Evolutionary conservation across 1,284 basidiomycete species (phyloP), one percentile per base, ranked within the genome.

Genomic region (Tilletia setariae): DNA sequence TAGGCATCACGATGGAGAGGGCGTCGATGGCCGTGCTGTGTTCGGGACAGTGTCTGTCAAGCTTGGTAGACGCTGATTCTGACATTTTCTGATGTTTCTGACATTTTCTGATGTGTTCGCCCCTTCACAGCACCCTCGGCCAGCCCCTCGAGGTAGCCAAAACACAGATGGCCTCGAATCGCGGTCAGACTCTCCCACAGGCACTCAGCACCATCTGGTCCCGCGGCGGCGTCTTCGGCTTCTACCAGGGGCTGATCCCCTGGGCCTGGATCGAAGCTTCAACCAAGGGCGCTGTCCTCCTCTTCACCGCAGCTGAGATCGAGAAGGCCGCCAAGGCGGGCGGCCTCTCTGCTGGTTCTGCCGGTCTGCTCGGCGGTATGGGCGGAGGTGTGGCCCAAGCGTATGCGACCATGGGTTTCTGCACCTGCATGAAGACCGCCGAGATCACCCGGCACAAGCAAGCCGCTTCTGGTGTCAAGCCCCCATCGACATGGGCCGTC

Each of bases 221-320:
- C 76, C 90, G 96, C 74, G 96, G 96, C 75, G 94, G 95, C 73
- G 84, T 91, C 67, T 83, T 86, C 49, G 96, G 96, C 59, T 94
- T 97, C 86, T 99, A 94, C 85, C 96, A 99, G 85, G 96, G 96
- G 76, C 88, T 99, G 69, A 98, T 98, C 83, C 96, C 95, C 78
- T 98, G 95, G 95, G 67, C 96, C 32, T 98, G 96, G 96, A 97
- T 99, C 80, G 96, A 99, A 84, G 96, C 95, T 1, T 97, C 94
- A 0, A 98, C 96, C 1, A 99, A 99, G 83, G 96, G 96, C 65
- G 96, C 88, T 66, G 96, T 99, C 46, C 87, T 99, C 46, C 87
- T 99, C 72, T 98, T 98, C 85, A 90, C 94, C 35, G 93, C 95
- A 25, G 91, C 93, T 2, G 96, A 98, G 84, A 91, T 98, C 65